A percentile compares a stretch with the other conserved stretches of the same genome.
phyloP scores from a whole-genome alignment of 495 filamentous ascomycete species.

The Hypoxylon rickii region DNA sequence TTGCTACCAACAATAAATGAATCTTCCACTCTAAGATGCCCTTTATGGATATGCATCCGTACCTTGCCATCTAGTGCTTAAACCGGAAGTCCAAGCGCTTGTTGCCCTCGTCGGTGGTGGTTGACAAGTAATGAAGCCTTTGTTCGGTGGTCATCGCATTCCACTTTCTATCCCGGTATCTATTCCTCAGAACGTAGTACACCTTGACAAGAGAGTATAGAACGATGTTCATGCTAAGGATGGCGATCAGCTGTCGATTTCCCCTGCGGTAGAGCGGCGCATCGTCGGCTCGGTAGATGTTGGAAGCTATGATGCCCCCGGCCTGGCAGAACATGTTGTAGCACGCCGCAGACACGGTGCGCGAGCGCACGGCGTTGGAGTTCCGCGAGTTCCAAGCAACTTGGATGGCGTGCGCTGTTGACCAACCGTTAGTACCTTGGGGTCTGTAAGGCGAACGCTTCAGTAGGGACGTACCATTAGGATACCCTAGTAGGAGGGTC shows the following conservation, averaged over 20 bases:
- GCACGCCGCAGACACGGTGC: slow-evolving; percentile 60
- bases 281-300: slow-evolving; percentile 68
- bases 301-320: slow-evolving; percentile 63
- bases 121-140: slow-evolving; percentile 64
- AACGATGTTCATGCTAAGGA: slow-evolving; percentile 59
- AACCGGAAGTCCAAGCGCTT: slow-evolving; percentile 70
- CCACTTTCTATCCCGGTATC: slow-evolving; percentile 50
- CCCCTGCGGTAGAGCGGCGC: slow-evolving; percentile 65
- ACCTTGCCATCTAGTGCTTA: slow-evolving; percentile 34
- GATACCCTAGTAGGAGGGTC: slow-evolving; percentile 61
- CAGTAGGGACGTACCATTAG: slow-evolving; percentile 51
- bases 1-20: too few relatives aligned
- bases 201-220: slow-evolving; percentile 61
- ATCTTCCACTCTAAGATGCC: too few relatives aligned
- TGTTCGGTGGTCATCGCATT: slow-evolving; percentile 68
- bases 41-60: neutral
- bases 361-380: slow-evolving; percentile 59
- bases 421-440: neutral
- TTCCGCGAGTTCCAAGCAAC: slow-evolving; percentile 52
- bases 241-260: slow-evolving; percentile 63
- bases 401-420: slow-evolving; percentile 47
- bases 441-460: neutral
- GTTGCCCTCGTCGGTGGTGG: slow-evolving; percentile 71
- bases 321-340: slow-evolving; percentile 75
- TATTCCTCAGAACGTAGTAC: slow-evolving; percentile 68